Conservation (phyloP, 139 green algal genomes). For the Microglena sp. region DNA sequence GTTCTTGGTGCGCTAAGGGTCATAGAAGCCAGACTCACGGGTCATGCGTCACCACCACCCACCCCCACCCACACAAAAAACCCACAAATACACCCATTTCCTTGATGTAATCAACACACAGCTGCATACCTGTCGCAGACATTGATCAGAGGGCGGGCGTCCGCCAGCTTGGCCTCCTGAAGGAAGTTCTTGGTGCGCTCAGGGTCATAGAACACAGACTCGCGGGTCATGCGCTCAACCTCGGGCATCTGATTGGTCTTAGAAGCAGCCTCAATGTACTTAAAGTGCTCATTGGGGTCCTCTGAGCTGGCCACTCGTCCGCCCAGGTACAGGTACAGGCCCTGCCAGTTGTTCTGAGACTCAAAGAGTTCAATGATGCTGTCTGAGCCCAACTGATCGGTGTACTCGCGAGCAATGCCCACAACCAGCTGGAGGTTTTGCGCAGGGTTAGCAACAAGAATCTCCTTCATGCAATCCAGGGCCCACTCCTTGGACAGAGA, state of each 20-base stretch:
- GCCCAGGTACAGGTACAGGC: conserved; percentile 96
- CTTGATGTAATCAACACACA: too few species aligned
- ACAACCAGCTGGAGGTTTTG: conserved; percentile 56
- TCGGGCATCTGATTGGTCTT: conserved; percentile 66
- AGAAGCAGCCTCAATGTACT: conserved; percentile 98
- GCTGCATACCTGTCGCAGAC: conserved; percentile 93
- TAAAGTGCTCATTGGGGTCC: conserved; percentile 93
- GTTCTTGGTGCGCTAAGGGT: conserved; percentile 66
- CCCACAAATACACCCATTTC: too few species aligned
- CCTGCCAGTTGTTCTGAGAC: conserved; percentile 78
- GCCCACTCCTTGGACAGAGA: conserved; percentile 92
- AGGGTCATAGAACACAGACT: conserved; percentile 84
- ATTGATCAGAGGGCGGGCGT: conserved; percentile 96
- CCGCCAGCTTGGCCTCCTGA: conserved; percentile 96
- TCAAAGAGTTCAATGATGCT: conserved; percentile 91
- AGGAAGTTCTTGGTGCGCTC: conserved; percentile 85
- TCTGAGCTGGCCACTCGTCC: conserved; percentile 72
- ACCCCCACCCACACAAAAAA: too few species aligned
- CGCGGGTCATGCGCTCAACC: conserved; percentile 94
- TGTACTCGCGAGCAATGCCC: conserved; percentile 95
- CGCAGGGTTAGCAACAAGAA: conserved; percentile 81
- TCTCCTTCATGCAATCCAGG: conserved; percentile 90
- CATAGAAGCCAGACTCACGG: conserved; percentile 82
- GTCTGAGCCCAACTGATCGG: conserved; percentile 77
- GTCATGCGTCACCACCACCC: too few species aligned